These are phyloP conservation scores for Lanmaoa rubissima DNA, from an alignment of 768 basidiomycete genomes.

Conservation along the genomic window DNA sequence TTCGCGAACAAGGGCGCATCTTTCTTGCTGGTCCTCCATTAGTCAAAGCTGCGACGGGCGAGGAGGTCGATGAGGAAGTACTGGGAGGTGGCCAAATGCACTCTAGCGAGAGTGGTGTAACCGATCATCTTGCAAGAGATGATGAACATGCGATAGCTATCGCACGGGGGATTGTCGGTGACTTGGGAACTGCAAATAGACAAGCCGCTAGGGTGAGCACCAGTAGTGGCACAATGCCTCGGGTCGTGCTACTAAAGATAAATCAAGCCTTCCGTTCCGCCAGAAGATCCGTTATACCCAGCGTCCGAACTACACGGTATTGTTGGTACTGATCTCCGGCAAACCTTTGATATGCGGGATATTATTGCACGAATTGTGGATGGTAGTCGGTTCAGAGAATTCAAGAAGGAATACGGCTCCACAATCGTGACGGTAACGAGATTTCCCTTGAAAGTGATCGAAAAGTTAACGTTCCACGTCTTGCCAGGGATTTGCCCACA, in stretches of 20 bases:
- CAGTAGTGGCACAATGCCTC: conserved; percentile 17
- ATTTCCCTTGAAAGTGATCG: neutral
- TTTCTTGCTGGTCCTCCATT: conserved; percentile 94
- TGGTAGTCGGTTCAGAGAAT: conserved; percentile 88
- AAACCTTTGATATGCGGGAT: conserved; percentile 91
- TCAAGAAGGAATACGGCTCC: conserved; percentile 92
- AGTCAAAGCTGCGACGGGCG: conserved; percentile 93
- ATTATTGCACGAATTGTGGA: conserved; percentile 91
- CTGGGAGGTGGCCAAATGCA: conserved; percentile 92
- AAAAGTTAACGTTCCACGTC: conserved; percentile 6
- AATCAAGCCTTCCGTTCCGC: conserved; percentile 50
- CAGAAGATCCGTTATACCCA: conserved; percentile 78
- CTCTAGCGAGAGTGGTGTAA: conserved; percentile 86
- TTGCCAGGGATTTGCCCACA: conserved; percentile 76
- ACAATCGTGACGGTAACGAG: conserved; percentile 80
- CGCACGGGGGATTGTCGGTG: conserved; percentile 73
- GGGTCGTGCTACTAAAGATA: conserved; percentile 9
- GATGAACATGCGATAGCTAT: conserved; percentile 85
- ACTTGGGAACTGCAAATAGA: conserved; percentile 65
- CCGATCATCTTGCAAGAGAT: conserved; percentile 81
- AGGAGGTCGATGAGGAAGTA: conserved; percentile 89
- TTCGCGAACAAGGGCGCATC: conserved; percentile 87
- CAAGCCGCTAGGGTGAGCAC: conserved; percentile 46
- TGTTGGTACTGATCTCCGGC: conserved; percentile 85
- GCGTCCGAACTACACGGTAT: conserved; percentile 85